Evolutionary conservation across 805 yeast genomes (phyloP), one percentile per base, ranked within the genome.

Genomic region (Metschnikowia amazonensis): DNA sequence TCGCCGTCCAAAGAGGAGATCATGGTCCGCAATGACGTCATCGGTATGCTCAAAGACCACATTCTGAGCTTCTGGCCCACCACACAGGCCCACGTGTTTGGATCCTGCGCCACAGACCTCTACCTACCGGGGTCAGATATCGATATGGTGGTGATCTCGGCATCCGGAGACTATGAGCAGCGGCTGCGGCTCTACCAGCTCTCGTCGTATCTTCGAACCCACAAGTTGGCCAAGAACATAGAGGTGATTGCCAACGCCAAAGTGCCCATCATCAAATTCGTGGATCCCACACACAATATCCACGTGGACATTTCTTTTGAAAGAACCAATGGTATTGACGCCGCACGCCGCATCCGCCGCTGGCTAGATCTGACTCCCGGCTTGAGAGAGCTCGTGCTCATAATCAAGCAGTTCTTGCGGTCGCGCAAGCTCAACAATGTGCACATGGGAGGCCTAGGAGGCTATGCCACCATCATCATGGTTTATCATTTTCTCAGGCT

Each of bases 61-160:
- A 71, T 79, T 1, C 65, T 70, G 5, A 60, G 65, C 2, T 67
- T 83, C 43, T 92, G 97, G 97, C 81, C 82, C 1, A 86, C 80
- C 50, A 81, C 92, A 13, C 85, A 83, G 46, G 79, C 86, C 4
- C 83, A 83, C 50, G 95, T 90, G 6, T 92, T 94, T 70, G 99
- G 99, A 0, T 90, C 97, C 0, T 86, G 80, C 63, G 96, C 98
- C 0, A 90, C 97, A 0, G 97, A 90, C 60, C 69, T 92, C 49
- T 92, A 89, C 60, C 71, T 92, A 14, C 98, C 98, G 0, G 96
- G 96, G 1, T 88, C 97, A 0, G 99, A 92, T 72, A 89, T 92
- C 27, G 99, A 92, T 64, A 83, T 94, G 82, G 97, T 90, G 36
- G 78, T 92, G 20, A 71, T 83, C 3, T 84, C 95, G 18, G 65